Conservation (phyloP, 352 stramenopile genomes). For the Phytophthora uliginosa region DNA sequence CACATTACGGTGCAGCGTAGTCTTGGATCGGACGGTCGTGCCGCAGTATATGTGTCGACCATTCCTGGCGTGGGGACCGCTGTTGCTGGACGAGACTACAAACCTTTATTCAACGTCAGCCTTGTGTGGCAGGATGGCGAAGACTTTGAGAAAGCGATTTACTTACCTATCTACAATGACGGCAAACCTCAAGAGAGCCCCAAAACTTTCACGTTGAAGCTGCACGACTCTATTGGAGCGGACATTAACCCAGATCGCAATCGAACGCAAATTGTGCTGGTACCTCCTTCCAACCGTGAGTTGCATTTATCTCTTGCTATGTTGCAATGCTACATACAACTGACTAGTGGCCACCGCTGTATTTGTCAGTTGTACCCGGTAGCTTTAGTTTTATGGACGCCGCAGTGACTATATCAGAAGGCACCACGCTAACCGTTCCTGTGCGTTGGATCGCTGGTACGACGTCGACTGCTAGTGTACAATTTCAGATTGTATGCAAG, state of each 20-base stretch:
- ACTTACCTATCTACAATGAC: slow-evolving; percentile 75
- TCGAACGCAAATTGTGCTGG: slow-evolving; percentile 54
- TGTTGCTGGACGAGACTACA: slow-evolving; percentile 64
- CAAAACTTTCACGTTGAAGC: slow-evolving; percentile 64
- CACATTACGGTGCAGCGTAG: slow-evolving; percentile 73
- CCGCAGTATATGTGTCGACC: slow-evolving; percentile 73
- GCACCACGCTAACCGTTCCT: slow-evolving; percentile 45
- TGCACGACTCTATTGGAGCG: slow-evolving; percentile 70
- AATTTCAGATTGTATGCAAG: slow-evolving; percentile 57
- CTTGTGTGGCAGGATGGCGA: slow-evolving; percentile 84
- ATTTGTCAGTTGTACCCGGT: slow-evolving; percentile 50
- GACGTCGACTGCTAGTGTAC: slow-evolving; percentile 49
- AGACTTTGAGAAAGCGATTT: slow-evolving; percentile 73
- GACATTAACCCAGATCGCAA: slow-evolving; percentile 63
- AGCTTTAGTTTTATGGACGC: slow-evolving; percentile 65
- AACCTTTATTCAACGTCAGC: slow-evolving; percentile 71
- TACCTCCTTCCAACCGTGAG: slow-evolving; percentile 66
- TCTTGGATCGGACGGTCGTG: slow-evolving; percentile 67
- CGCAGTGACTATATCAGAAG: slow-evolving; percentile 46
- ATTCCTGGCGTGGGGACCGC: slow-evolving; percentile 51
- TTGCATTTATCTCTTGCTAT: not conserved
- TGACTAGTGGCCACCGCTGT: not conserved
- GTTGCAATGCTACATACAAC: not conserved
- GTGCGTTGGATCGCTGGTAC: slow-evolving; percentile 73
- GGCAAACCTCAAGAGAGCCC: slow-evolving; percentile 52